Conservation (phyloP, 148 eudicot genomes). For the Fagopyrum esculentum region DNA sequence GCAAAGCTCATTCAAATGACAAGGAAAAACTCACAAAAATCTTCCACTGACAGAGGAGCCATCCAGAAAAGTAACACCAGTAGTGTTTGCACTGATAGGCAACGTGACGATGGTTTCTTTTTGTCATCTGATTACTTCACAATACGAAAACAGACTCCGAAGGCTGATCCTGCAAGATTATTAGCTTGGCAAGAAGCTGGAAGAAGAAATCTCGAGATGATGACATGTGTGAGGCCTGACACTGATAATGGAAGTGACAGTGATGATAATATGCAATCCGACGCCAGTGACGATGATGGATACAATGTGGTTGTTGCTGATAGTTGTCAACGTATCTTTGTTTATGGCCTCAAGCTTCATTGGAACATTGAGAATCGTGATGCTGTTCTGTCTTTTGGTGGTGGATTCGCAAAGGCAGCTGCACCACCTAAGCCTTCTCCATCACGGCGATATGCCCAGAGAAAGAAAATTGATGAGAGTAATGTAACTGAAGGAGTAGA, state of each 20-base stretch:
- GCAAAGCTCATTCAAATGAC: constrained; percentile 64
- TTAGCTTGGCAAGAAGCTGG: constrained; percentile 97
- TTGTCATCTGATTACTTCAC: constrained; percentile 93
- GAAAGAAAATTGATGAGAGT: constrained; percentile 67
- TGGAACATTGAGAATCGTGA: constrained; percentile 97
- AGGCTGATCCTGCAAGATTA: constrained; percentile 87
- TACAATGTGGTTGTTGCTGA: constrained; percentile 94
- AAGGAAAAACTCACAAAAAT: constrained; percentile 64
- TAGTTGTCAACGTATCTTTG: constrained; percentile 86
- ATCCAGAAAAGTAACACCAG: constrained; percentile 36
- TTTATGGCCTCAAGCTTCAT: constrained; percentile 90
- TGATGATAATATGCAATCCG: constrained; percentile 82
- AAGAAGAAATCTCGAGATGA: constrained; percentile 81
- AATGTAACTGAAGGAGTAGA: not conserved
- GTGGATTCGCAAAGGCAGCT: constrained; percentile 93
- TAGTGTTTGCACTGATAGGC: constrained; percentile 50
- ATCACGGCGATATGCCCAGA: constrained; percentile 86
- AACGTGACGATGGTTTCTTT: constrained; percentile 88
- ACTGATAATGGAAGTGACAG: constrained; percentile 90
- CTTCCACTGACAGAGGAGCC: constrained; percentile 49
- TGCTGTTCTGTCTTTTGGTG: constrained; percentile 98
- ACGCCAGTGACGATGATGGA: constrained; percentile 96
- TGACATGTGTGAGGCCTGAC: constrained; percentile 87
- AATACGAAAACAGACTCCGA: constrained; percentile 82
- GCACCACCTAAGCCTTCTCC: constrained; percentile 87